Evolutionary conservation across 2,329 filamentous ascomycete genomes (phyloP), one percentile per base, ranked within the genome.

Genomic region (Metarhizium album): DNA sequence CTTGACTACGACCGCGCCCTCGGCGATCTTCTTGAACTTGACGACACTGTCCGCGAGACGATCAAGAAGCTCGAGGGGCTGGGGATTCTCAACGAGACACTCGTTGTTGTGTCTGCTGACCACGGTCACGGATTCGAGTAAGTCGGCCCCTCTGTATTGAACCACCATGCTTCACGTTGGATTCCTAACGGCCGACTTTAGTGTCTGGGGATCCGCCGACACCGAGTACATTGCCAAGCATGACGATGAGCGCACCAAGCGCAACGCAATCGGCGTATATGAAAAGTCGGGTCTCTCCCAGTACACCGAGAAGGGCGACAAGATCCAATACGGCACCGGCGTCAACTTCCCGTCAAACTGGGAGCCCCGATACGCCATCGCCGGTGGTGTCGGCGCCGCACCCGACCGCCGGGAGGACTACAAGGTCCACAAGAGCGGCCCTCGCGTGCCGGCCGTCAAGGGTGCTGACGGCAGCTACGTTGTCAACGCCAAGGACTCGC

Each of bases 1-100:
- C 78, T 93, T 20, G 88, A 93, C 70, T 93, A 93, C 64, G 86
- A 93, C 69, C 86, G 88, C 49, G 86, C 88, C 1, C 80, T 94
- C 0, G 88, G 86, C 50, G 88, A 94, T 59, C 80, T 94, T 1
- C 79, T 94, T 40, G 88, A 94, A 70, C 78, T 94, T 33, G 87
- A 94, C 62, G 87, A 94, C 68, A 90, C 88, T 4, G 72, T 94
- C 58, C 82, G 82, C 48, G 86, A 86, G 18, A 89, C 87, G 3
- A 75, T 91, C 49, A 74, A 74, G 45, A 83, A 87, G 62, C 82
- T 94, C 42, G 74, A 80, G 59, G 69, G 75, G 31, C 72, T 88
- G 6, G 78, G 78, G 52, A 75, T 81, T 51, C 75, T 90, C 31
- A 79, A 91, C 9, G 80, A 90, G 54, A 94, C 88, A 1, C 78